Evolutionary conservation across 768 basidiomycete genomes (phyloP).

Genomic region (Leccinum rimulosum): DNA sequence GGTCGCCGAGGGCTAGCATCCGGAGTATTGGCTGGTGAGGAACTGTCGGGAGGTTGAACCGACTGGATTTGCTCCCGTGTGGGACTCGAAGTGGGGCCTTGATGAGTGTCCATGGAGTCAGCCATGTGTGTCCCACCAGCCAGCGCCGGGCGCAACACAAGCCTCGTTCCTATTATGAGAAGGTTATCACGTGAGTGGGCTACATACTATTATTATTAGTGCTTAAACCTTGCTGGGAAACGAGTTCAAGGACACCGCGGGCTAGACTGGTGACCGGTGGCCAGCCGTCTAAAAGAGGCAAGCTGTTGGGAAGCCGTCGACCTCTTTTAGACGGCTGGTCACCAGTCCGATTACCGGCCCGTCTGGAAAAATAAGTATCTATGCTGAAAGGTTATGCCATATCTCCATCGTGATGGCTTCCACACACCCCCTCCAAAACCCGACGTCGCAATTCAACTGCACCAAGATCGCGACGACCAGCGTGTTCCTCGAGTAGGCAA

Average conservation of each 20-base stretch:
- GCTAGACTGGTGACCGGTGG: too few relatives aligned
- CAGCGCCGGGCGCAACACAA: too few relatives aligned
- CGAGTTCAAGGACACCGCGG: too few relatives aligned
- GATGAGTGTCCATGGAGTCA: not conserved
- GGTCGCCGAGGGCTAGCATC: not conserved
- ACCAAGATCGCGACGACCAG: conserved; percentile 45
- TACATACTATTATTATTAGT: too few relatives aligned
- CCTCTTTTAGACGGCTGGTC: too few relatives aligned
- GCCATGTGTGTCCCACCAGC: not conserved
- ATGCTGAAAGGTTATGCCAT: not conserved
- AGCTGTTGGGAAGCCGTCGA: too few relatives aligned
- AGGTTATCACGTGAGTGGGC: not conserved
- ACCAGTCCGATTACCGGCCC: not conserved
- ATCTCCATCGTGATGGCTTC: conserved; percentile 9
- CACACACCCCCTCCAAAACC: conserved; percentile 28
- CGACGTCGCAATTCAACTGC: conserved; percentile 59
- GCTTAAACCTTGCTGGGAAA: too few relatives aligned
- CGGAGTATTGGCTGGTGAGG: not conserved
- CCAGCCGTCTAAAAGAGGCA: too few relatives aligned
- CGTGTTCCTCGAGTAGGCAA: conserved; percentile 51
- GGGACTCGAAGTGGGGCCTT: not conserved
- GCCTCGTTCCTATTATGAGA: not conserved
- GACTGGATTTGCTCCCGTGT: not conserved
- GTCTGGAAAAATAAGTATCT: not conserved
- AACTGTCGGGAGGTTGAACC: not conserved